Conservation (phyloP, 176 grass and related monocot species). For the Bonia amplexicaulis region DNA sequence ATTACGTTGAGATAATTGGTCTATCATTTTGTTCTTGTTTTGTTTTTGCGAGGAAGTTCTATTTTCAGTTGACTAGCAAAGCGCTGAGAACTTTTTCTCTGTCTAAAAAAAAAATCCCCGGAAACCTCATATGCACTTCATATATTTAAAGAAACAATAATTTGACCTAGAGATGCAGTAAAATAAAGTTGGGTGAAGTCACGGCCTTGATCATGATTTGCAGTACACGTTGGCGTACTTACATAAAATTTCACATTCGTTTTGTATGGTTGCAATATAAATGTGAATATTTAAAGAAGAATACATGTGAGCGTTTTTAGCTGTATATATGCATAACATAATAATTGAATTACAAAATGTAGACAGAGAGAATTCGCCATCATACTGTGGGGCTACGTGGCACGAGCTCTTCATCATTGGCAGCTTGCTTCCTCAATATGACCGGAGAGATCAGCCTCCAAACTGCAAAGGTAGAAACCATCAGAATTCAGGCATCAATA, state of each 20-base stretch:
- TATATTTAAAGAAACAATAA: not conserved
- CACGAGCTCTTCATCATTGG: conserved; percentile 15
- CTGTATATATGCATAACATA: not conserved
- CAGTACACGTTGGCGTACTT: not conserved
- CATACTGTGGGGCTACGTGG: conserved; percentile 23
- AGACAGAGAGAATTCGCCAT: not conserved
- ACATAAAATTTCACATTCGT: not conserved
- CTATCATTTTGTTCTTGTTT: not conserved
- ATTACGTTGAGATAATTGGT: not conserved
- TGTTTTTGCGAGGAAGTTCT: not conserved
- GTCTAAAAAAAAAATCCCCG: not conserved
- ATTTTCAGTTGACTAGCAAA: not conserved
- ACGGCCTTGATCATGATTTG: not conserved
- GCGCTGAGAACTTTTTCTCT: not conserved
- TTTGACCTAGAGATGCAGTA: not conserved
- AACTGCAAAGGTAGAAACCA: conserved; percentile 38
- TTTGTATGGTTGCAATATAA: not conserved
- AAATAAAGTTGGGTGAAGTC: not conserved
- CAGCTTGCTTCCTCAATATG: conserved; percentile 30
- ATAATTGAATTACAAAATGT: not conserved
- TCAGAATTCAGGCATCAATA: not conserved
- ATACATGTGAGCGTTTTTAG: not conserved
- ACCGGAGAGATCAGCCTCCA: conserved; percentile 70
- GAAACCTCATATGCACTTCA: not conserved
- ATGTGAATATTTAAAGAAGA: not conserved